Evolutionary conservation across 768 basidiomycete genomes (phyloP).

Genomic region (Kwoniella heveanensis): DNA sequence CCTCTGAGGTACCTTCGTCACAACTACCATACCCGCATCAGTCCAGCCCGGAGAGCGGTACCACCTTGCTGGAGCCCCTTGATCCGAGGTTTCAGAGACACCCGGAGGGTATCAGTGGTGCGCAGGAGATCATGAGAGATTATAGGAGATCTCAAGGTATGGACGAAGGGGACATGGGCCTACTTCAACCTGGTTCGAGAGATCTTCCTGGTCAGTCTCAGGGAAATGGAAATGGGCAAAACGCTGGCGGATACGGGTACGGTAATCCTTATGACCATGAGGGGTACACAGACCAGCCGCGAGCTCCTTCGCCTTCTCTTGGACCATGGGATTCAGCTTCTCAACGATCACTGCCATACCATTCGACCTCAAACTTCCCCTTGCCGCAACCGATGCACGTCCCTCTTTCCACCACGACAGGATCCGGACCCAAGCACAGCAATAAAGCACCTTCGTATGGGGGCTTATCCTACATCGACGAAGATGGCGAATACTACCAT

Average conservation of each 20-base stretch:
- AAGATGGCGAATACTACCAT: constrained; percentile 43
- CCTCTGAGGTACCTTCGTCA: constrained; percentile 8
- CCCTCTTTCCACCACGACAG: constrained; percentile 8
- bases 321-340: constrained; percentile 54
- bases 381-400: constrained; percentile 2
- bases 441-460: constrained; percentile 23
- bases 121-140: constrained; percentile 10
- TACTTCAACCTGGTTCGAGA: neutral
- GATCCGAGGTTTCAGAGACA: neutral
- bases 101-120: neutral
- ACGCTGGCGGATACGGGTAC: constrained; percentile 10
- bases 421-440: constrained; percentile 5
- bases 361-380: constrained; percentile 7
- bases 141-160: constrained; percentile 2
- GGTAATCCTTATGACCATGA: constrained; percentile 26
- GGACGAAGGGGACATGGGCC: constrained; percentile 14
- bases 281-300: neutral
- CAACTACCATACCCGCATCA: constrained; percentile 17
- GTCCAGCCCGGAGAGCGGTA: constrained; percentile 13
- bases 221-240: neutral
- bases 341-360: constrained; percentile 32
- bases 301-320: constrained; percentile 31
- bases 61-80: constrained; percentile 10
- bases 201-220: neutral
- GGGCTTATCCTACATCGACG: constrained; percentile 47